Base-by-base conservation (phyloP, 2,329 filamentous ascomycete genomes). In the Nemania serpens region DNA sequence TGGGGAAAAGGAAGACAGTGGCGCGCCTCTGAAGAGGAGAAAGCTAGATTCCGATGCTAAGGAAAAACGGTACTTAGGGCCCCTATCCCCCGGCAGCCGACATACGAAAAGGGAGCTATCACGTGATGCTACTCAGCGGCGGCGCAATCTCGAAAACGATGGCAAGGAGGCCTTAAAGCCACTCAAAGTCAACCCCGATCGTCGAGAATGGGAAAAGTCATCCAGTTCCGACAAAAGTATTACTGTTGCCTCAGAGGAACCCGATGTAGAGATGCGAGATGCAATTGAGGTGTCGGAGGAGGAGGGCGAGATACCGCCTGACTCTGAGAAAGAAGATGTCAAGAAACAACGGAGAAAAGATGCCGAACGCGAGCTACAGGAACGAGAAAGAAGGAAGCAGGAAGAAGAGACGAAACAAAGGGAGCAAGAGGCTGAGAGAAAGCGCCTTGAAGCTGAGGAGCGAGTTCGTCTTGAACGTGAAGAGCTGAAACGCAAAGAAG, bases 171-270 rank as follows among this genome's bases (percentile, higher is more conserved):
- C 50, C 4, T 69, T 76, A 53, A 82, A 77, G 69, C 59, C 63
- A 55, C 79, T 73, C 57, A 79, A 78, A 69, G 58, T 68, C 7
- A 78, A 72, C 45, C 75, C 76, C n/a, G 75, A 76, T 22, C 76
- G 78, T 2, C 76, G 76, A 49, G 79, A 82, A 29, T 74, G 73
- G 2, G 71, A 74, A 15, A 82, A 80, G 63, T 74, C 74, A 2
- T 70, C 68, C 10, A 70, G 75, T 2, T 73, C 75, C 3, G 83
- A 84, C 42, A 82, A 81, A 67, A 80, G 76, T 56, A 83, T 85
- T n/a, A 80, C 81, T 49, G 82, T 86, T 42, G 85, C 85, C 66
- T 82, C 82, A 0, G 84, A 86, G 62, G 83, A 86, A 56, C 70
- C 76, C 1, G 84, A 87, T 56, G 71, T 84, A 9, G 82, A 84